Conservation (phyloP, 768 basidiomycete genomes). For the Tylopilus intermedius region DNA sequence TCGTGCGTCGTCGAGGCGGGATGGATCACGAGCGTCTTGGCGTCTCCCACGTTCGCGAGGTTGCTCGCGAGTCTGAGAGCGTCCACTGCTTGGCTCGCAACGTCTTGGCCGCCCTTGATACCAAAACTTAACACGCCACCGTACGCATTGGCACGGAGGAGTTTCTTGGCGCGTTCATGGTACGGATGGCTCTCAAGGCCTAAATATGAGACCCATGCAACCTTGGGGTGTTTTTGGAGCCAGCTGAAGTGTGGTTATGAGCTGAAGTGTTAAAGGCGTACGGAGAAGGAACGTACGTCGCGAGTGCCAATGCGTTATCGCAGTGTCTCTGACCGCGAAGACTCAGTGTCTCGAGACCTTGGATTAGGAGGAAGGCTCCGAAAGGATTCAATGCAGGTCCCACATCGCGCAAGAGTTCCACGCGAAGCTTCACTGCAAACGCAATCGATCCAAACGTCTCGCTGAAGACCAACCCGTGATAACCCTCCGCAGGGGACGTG, state of each 20-base stretch:
- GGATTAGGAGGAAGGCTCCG: conserved; percentile 52
- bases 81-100: conserved; percentile 63
- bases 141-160: conserved; percentile 49
- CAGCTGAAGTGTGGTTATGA: conserved; percentile 26
- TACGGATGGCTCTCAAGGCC: conserved; percentile 62
- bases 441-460: conserved; percentile 49
- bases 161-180: conserved; percentile 51
- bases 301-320: conserved; percentile 51
- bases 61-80: conserved; percentile 64
- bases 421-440: conserved; percentile 48
- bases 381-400: conserved; percentile 54
- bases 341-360: conserved; percentile 60
- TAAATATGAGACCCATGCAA: conserved; percentile 76
- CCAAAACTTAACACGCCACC: conserved; percentile 81
- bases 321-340: conserved; percentile 55
- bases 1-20: conserved; percentile 57
- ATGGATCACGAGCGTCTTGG: conserved; percentile 60
- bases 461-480: conserved; percentile 48
- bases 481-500: conserved; percentile 51
- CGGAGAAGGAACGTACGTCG: conserved; percentile 28
- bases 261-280: background rate
- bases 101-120: conserved; percentile 49
- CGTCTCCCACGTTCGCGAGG: conserved; percentile 67
- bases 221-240: conserved; percentile 59
- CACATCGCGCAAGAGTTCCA: conserved; percentile 50